A percentile compares a stretch with the other conserved stretches of the same genome.
Evolutionary conservation across 2,329 filamentous ascomycete species (phyloP).

Genomic region (Trichoderma atrobrunneum): DNA sequence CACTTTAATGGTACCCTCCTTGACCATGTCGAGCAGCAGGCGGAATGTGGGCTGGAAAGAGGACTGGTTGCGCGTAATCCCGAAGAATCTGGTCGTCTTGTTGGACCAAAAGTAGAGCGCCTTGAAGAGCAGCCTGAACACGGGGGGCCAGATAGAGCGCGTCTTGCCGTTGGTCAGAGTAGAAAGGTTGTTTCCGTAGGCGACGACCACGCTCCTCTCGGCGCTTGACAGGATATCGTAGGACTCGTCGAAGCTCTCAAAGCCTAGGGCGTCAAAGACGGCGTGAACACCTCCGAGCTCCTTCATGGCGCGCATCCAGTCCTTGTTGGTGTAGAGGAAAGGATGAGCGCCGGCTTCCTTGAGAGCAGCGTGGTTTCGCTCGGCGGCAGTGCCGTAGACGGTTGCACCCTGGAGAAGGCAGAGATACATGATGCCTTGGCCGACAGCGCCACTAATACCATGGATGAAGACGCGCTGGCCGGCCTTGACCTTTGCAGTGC

Average conservation of each 20-base stretch:
- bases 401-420: slow-evolving; percentile 43
- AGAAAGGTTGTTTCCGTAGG: slow-evolving; percentile 38
- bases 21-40: slow-evolving; percentile 32
- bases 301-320: slow-evolving; percentile 47
- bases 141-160: slow-evolving; percentile 32
- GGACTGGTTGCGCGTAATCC: slow-evolving; percentile 34
- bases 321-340: slow-evolving; percentile 48
- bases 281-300: slow-evolving; percentile 45
- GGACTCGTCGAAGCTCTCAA: slow-evolving; percentile 50
- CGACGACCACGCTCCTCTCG: slow-evolving; percentile 39
- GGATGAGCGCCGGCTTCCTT: slow-evolving; percentile 39
- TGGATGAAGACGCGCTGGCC: slow-evolving; percentile 51
- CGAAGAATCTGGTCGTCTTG: slow-evolving; percentile 37
- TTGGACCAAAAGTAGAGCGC: slow-evolving; percentile 28
- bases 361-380: slow-evolving; percentile 43
- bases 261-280: slow-evolving; percentile 49
- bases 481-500: slow-evolving; percentile 37
- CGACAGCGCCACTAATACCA: slow-evolving; percentile 49
- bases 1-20: slow-evolving; percentile 33
- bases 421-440: slow-evolving; percentile 42
- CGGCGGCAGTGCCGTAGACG: slow-evolving; percentile 49
- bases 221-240: slow-evolving; percentile 40
- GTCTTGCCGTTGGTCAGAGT: slow-evolving; percentile 32
- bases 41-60: slow-evolving; percentile 33
- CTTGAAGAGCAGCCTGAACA: slow-evolving; percentile 36